Evolutionary conservation across 2,329 filamentous ascomycete species (phyloP).

Genomic region (Hymenoscyphus scutula): DNA sequence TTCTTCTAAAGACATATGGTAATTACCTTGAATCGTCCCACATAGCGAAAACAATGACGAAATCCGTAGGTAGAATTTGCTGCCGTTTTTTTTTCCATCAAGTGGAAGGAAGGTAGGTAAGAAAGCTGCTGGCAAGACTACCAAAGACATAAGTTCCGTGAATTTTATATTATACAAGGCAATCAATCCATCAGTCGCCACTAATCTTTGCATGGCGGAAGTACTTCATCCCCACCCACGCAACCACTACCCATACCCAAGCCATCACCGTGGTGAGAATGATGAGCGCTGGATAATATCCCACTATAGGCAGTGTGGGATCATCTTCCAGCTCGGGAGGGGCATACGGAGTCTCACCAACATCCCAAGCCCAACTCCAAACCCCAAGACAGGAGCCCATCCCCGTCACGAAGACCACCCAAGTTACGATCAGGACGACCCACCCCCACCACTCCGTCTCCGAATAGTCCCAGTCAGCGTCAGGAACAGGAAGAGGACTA

Average conservation of each 20-base stretch:
- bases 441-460: constrained; percentile 99
- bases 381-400: constrained; percentile 95
- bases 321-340: constrained; percentile 95
- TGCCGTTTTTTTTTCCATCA: too few relatives aligned
- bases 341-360: constrained; percentile 91
- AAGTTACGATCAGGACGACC: constrained; percentile 86
- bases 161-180: neutral
- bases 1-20: too few relatives aligned
- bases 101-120: too few relatives aligned
- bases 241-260: constrained; percentile 97
- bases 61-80: too few relatives aligned
- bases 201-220: constrained; percentile 92
- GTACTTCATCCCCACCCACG: constrained; percentile 99
- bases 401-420: constrained; percentile 92
- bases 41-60: too few relatives aligned
- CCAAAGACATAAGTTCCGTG: neutral
- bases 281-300: constrained; percentile 93
- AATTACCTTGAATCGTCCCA: too few relatives aligned
- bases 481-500: constrained; percentile 46
- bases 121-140: neutral
- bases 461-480: constrained; percentile 77
- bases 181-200: constrained; percentile 31
- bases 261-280: constrained; percentile 94
- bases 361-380: constrained; percentile 99
- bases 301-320: constrained; percentile 88